phyloP scores from a whole-genome alignment of 2,329 filamentous ascomycete species.

The Talaromyces verruculosus region DNA sequence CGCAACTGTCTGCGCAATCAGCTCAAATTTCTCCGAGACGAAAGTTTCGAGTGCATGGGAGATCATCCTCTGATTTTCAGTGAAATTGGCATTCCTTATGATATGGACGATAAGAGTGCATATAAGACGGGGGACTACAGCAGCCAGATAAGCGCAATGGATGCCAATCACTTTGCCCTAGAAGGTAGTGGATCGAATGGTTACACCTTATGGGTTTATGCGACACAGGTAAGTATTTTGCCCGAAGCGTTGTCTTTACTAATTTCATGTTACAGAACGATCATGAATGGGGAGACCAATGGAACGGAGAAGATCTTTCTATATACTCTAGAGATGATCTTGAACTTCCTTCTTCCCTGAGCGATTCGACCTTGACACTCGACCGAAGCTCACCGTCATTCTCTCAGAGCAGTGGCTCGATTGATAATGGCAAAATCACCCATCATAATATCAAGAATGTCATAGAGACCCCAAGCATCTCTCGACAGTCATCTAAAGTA shows the following conservation, averaged over 20 bases:
- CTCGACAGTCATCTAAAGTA: constrained; percentile 55
- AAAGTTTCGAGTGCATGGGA: constrained; percentile 85
- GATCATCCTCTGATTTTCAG: constrained; percentile 86
- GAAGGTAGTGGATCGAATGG: constrained; percentile 83
- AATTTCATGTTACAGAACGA: constrained; percentile 60
- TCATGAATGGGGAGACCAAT: constrained; percentile 85
- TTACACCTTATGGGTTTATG: constrained; percentile 88
- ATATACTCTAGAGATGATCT: constrained; percentile 85
- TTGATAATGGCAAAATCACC: constrained; percentile 56
- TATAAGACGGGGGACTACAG: constrained; percentile 95
- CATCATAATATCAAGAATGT: constrained; percentile 74
- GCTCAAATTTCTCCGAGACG: constrained; percentile 75
- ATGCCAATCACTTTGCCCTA: constrained; percentile 91
- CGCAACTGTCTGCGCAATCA: constrained; percentile 91
- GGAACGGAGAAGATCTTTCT: constrained; percentile 96
- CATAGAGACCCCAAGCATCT: constrained; percentile 58
- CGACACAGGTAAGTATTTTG: constrained; percentile 57
- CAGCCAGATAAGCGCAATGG: constrained; percentile 86
- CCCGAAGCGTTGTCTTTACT: background rate
- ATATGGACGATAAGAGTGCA: constrained; percentile 95
- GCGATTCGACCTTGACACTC: constrained; percentile 40
- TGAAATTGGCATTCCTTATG: constrained; percentile 96
- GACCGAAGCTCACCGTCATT: constrained; percentile 53
- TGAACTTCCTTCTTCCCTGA: constrained; percentile 44
- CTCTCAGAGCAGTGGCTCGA: constrained; percentile 52